Percentiles rank a stretch among this genome's conserved stretches.
These are phyloP conservation scores for Tolypocladium tropicale DNA, from an alignment of 2,329 filamentous ascomycete genomes.

Conservation along the genomic window DNA sequence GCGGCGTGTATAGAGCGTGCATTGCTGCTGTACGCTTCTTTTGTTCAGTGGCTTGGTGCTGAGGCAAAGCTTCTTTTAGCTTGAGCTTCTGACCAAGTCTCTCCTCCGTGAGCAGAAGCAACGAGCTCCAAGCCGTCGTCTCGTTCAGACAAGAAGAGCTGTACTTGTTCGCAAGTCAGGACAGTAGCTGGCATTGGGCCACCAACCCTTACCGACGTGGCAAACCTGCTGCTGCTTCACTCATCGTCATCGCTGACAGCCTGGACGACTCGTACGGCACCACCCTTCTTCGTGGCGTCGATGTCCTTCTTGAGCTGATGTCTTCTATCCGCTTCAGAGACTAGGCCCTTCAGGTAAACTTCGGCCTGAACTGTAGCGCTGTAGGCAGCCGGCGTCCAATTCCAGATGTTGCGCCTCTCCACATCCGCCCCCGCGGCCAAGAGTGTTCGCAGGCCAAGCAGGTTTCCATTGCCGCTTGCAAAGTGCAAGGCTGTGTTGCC, in stretches of 20 bases:
- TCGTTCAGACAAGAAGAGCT: not conserved
- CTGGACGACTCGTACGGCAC: constrained; percentile 33
- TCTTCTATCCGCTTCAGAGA: constrained; percentile 59
- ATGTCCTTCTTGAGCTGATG: constrained; percentile 27
- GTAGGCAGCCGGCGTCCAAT: constrained; percentile 78
- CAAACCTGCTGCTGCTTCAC: constrained; percentile 8
- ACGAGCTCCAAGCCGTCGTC: not conserved
- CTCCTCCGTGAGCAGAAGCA: not conserved
- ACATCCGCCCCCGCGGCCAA: constrained; percentile 71
- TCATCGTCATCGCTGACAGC: constrained; percentile 24
- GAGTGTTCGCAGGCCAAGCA: constrained; percentile 67
- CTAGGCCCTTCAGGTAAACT: constrained; percentile 70
- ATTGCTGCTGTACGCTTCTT: not conserved
- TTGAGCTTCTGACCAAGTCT: not conserved
- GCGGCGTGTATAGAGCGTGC: no score
- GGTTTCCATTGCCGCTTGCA: constrained; percentile 70
- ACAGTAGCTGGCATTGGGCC: no score
- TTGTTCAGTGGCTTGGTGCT: not conserved
- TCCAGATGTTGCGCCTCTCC: constrained; percentile 60
- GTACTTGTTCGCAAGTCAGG: not conserved
- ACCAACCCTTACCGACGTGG: not conserved
- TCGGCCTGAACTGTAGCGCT: constrained; percentile 74
- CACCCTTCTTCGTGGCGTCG: constrained; percentile 29
- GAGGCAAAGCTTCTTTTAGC: not conserved
- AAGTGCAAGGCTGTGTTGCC: constrained; percentile 88